Base-by-base conservation (phyloP, 2,329 filamentous ascomycete genomes). In the Hypoxylon sp. region DNA sequence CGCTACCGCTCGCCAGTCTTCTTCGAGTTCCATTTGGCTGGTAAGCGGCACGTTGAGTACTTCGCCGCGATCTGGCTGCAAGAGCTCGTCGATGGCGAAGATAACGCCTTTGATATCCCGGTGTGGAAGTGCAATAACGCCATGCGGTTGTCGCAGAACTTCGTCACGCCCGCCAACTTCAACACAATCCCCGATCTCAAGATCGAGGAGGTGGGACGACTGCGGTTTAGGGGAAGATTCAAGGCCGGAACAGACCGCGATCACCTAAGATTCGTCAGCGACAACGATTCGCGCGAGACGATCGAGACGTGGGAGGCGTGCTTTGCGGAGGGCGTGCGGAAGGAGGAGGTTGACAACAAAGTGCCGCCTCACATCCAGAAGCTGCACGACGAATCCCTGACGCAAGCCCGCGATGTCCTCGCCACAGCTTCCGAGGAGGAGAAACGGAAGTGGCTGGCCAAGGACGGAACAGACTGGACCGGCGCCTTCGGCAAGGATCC, bases 261-360 rank as follows among this genome's bases (percentile, higher is more conserved):
- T 16, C 96, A 98, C 75, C 86, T 92, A 69, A 84, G 84, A 1
- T 97, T 97, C 71, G 89, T 97, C 20, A 87, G 89, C 49, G 92
- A 96, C 77, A 97, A 97, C 73, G 89, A 97, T 75, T 90, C 91
- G 1, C 90, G 95, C 30, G 96, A 98, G 81, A 97, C 94, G 0
- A 97, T 93, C 69, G 95, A 98, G 80, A 92, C 91, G 0, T 98
- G 94, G 93, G 93, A 97, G 78, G 92, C 93, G 0, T 97, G 95
- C 76, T 87, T 91, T 40, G 89, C 93, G 0, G 94, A 98, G 77
- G 95, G 95, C 11, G 92, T 97, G 0, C 88, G 96, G 1, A 80
- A 84, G 12, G 86, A 89, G 58, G 85, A 88, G 26, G 93, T 97
- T 0, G 81, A 85, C 8, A 85, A 89, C 22, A 91, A 96, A 73